These are phyloP conservation scores for Penicillium sp. DNA, from an alignment of 2,329 filamentous ascomycete genomes.

Conservation along the genomic window DNA sequence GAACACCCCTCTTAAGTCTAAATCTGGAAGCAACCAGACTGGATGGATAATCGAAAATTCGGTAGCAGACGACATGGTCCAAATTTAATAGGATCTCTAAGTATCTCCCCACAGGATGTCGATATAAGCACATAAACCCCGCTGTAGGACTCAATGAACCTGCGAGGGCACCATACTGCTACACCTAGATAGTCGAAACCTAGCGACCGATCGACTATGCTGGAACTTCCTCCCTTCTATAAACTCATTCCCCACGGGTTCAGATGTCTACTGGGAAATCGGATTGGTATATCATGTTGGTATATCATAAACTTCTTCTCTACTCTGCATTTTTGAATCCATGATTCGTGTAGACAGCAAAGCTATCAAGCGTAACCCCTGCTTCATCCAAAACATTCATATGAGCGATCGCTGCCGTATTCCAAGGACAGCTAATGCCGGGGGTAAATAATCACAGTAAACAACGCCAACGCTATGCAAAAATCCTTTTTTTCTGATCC, in stretches of 20 bases:
- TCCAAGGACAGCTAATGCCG: conserved; percentile 6
- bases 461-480: conserved; percentile 48
- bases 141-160: too few species aligned
- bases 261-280: background rate
- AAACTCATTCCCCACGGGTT: too few species aligned
- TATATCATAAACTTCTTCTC: background rate
- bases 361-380: conserved; percentile 1
- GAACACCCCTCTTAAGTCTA: background rate
- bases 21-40: background rate
- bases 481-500: conserved; percentile 25
- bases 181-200: too few species aligned
- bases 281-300: too few species aligned
- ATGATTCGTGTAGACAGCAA: conserved; percentile 1
- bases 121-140: too few species aligned
- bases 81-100: background rate
- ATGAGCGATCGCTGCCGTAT: background rate
- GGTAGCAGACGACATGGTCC: background rate
- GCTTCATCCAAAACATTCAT: background rate
- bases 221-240: too few species aligned
- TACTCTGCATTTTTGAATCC: background rate
- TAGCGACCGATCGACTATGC: too few species aligned
- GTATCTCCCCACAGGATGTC: background rate
- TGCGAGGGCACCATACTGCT: too few species aligned
- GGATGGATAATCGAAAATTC: too few species aligned
- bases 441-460: conserved; percentile 18